Evolutionary conservation across 2,329 filamentous ascomycete species (phyloP), one percentile per base, ranked within the genome.

Genomic region (Talaromyces sp.): DNA sequence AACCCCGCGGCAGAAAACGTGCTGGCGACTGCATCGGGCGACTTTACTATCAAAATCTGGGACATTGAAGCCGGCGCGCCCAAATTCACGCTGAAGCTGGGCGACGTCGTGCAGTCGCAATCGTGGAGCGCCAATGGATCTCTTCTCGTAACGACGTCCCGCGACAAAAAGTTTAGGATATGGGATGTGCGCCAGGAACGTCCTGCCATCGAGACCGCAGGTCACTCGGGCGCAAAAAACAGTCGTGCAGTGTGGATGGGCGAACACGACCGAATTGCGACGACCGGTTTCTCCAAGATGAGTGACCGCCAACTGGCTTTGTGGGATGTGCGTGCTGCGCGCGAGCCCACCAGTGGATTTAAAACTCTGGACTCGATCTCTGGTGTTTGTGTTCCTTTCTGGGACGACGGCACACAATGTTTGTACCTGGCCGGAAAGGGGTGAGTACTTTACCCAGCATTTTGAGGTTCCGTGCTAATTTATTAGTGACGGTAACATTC

Each of bases 331-430:
- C 90, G 92, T 67, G 88, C 86, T 65, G 85, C 87, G 19, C 78
- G 75, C 38, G 88, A 95, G 69, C 94, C 94, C 54, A 88, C 97
- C 69, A 92, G 91, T 56, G 92, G 92, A 17, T 97, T 97, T 79
- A 88, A 85, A 69, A 89, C 90, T 67, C 84, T 99, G 54, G 94
- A 99, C 77, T 95, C 91, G 53, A 96, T 96, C 70, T 97, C 93
- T 52, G 94, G 94, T 74, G 92, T 99, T 62, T 96, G 92, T 83
- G 97, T 99, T 91, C 94, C 94, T 32, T 97, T 99, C 85, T 99
- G 94, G 94, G 94, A 99, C 74, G 93, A 97, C 63, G 91, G 92
- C 63, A 96, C 91, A 57, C 92, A 94, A 79, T 95, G 91, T 74
- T 81, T 99, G 71, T 99, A 97, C 77, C 84, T 99, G 72, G 94